Evolutionary conservation across 208 protist species (phyloP), one percentile per base, ranked within the genome.

Genomic region (Acanthamoeba castellanii): DNA sequence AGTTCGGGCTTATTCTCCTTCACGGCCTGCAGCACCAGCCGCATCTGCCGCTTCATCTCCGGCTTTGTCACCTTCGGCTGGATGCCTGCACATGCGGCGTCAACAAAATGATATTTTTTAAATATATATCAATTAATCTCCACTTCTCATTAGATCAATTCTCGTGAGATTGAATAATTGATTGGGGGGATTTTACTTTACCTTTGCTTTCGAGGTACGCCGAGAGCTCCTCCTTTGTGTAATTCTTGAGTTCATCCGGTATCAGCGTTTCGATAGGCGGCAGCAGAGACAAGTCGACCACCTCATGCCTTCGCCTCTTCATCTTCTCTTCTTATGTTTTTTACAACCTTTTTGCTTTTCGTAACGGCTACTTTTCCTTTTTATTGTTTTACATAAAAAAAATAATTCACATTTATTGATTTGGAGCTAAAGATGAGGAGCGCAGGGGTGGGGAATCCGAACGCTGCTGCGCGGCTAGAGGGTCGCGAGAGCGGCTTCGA

Each of bases 31-130:
- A 84, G 34, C 37, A 84, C 76, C 7, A 55, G 34, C 47, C 76
- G 76, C 47, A 84, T 57, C 37, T 84, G 76, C 37, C 76, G 34
- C 76, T 84, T 84, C 76, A 84, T 84, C 30, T 84, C 76, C 30
- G 76, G 76, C 47, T 84, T 84, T 5, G 76, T 57, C 27, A 84
- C 30, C 37, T 84, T 84, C 9, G 76, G 76, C 47, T 57, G 34
- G 37, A 84, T 84, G 37, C 76, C 76, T 84, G 76, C 8, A 3
- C 32, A 52, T 3, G 18, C 30, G 42, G n/a, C n/a, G n/a, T n/a
- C n/a, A n/a, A n/a, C n/a, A n/a, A n/a, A n/a, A n/a, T n/a, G n/a
- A n/a, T n/a, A n/a, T n/a, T n/a, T n/a, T n/a, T n/a, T n/a, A n/a
- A n/a, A n/a, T n/a, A n/a, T n/a, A n/a, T n/a, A n/a, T n/a, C n/a